Percentiles rank a stretch among this genome's conserved stretches.
These are phyloP conservation scores for Cercospora sp. DNA, from an alignment of 2,329 filamentous ascomycete species.

Conservation along the genomic window DNA sequence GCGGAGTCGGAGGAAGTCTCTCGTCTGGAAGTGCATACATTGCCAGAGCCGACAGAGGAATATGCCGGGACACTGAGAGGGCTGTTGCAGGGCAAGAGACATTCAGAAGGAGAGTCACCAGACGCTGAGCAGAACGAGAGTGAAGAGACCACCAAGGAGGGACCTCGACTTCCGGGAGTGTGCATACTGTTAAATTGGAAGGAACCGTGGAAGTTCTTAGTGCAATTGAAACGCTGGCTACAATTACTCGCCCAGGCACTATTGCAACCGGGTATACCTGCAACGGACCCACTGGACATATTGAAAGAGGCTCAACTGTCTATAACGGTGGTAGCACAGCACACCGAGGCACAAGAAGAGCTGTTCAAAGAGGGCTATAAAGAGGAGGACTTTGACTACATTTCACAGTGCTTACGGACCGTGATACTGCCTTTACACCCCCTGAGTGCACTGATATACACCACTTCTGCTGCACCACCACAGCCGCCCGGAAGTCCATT, in stretches of 20 bases:
- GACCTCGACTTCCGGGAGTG: constrained; percentile 45
- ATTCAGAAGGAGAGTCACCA: constrained; percentile 14
- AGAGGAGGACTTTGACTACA: constrained; percentile 94
- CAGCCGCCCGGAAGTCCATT: constrained; percentile 35
- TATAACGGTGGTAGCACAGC: constrained; percentile 92
- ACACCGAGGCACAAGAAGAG: constrained; percentile 87
- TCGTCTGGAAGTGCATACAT: constrained; percentile 36
- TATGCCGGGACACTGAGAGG: constrained; percentile 35
- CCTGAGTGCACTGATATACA: constrained; percentile 60
- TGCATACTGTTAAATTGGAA: constrained; percentile 95
- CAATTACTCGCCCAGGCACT: constrained; percentile 73
- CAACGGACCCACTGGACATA: constrained; percentile 68
- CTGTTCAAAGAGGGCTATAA: constrained; percentile 92
- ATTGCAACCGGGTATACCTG: constrained; percentile 63
- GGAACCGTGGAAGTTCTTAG: constrained; percentile 88
- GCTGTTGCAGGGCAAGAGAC: constrained; percentile 29
- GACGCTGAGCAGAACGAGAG: constrained; percentile 22
- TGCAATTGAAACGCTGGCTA: constrained; percentile 87
- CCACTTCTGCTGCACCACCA: constrained; percentile 39
- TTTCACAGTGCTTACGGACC: constrained; percentile 89
- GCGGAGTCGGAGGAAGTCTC: constrained; percentile 39
- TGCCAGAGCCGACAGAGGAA: constrained; percentile 35
- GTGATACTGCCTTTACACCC: constrained; percentile 68
- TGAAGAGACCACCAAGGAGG: constrained; percentile 3
- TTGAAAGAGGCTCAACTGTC: constrained; percentile 91